Base-by-base conservation (phyloP, 2,329 filamentous ascomycete species). In the Fusarium sp. region DNA sequence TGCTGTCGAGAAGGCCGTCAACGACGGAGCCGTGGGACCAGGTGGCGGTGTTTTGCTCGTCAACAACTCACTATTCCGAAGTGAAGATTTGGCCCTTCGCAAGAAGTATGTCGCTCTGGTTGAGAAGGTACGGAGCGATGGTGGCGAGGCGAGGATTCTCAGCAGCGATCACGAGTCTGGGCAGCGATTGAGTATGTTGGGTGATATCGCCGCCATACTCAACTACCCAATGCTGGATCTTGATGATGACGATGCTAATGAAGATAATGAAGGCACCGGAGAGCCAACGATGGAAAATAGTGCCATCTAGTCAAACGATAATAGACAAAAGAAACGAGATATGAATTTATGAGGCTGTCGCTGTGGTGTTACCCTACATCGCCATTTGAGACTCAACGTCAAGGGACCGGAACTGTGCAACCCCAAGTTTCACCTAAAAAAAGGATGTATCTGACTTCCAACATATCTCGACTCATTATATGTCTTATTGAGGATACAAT, bases 101-200 rank as follows among this genome's bases (percentile, higher is more conserved):
- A 93, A 91, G 78, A 88, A 90, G 70, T 98, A 95, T 86, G 95
- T 98, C 2, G 84, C 84, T 12, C 85, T 98, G 48, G 95, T 98
- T 6, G 95, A 98, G 79, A 91, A 91, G 69, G 95, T 98, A n/a
- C 90, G 91, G 71, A 90, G 90, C 6, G 91, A 94, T 70, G 96
- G 95, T 8, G 96, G 95, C 3, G 94, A 98, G 72, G 93, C 94
- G 2, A 86, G 93, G 58, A 89, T 98, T n/a, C 82, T 98, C 32
- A 98, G 95, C 80, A 95, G 93, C 76, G 92, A 97, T 77, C 95
- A 98, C 80, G 95, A 98, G 83, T 98, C 95, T 79, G 96, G 96
- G 2, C 92, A 92, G 83, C 86, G 94, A 65, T 82, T 99, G 17
- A 93, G 95, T 73, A 92, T 91, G 15, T 80, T 98, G 66, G 95